Conservation (phyloP, 192 early-diverging fungal species). For the Rhizophagus sp. region DNA sequence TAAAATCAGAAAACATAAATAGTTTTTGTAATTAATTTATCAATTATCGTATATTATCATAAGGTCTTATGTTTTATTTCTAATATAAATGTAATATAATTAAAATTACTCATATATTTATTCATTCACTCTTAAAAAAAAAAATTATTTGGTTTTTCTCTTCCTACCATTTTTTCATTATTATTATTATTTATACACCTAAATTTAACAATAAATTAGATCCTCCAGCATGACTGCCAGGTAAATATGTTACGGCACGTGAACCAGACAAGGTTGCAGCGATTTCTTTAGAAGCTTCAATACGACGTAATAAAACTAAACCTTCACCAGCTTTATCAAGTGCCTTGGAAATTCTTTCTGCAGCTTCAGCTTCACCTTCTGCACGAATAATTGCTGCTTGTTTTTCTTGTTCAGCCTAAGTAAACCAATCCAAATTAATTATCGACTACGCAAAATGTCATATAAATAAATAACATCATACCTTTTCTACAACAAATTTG, state of each 20-base stretch:
- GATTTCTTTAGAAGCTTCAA: conserved; percentile 97
- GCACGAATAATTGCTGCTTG: conserved; percentile 95
- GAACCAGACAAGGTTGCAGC: conserved; percentile 81
- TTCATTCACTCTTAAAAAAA: not conserved
- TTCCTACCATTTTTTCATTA: no score
- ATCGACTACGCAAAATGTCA: not conserved
- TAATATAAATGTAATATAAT: no score
- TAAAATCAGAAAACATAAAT: no score
- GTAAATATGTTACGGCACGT: conserved; percentile 91
- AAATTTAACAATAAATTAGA: conserved; percentile 80
- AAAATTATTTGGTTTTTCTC: no score
- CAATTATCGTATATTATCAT: no score
- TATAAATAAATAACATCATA: not conserved
- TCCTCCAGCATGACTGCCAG: conserved; percentile 57
- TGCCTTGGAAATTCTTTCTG: conserved; percentile 87
- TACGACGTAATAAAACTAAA: conserved; percentile 92
- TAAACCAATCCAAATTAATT: not conserved
- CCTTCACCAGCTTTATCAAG: conserved; percentile 91
- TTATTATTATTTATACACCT: conserved; percentile 27
- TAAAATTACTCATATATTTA: no score
- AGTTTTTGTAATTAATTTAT: no score
- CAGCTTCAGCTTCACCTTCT: conserved; percentile 96
- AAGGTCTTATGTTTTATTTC: no score
- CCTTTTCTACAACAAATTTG: conserved; percentile 93
- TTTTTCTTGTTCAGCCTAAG: conserved; percentile 95